Evolutionary conservation across 331 rosid species (phyloP).

Genomic region (Acacia concinna): DNA sequence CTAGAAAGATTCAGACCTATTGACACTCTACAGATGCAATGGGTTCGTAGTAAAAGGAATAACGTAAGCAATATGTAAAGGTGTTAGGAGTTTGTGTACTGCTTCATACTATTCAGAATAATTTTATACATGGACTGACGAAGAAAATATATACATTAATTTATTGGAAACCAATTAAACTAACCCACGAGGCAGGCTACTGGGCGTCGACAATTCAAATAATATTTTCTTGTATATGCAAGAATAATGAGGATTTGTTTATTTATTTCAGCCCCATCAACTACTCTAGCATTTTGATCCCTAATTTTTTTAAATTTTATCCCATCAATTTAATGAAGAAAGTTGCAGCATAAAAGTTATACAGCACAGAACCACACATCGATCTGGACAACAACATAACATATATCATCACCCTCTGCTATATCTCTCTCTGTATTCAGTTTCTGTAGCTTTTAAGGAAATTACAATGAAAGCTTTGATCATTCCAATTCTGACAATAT

Average conservation of each 20-base stretch:
- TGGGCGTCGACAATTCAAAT: constrained; percentile 17
- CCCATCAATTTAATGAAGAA: background rate
- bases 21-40: no score
- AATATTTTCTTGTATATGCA: background rate
- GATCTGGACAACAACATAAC: background rate
- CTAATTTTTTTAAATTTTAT: no score
- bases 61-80: no score
- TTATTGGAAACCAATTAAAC: no score
- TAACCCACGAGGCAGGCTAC: background rate
- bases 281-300: background rate
- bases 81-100: no score
- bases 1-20: no score
- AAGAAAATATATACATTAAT: no score
- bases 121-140: no score
- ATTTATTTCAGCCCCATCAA: background rate
- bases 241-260: background rate
- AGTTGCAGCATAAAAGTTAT: background rate
- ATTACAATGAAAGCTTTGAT: constrained; percentile 28
- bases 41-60: no score
- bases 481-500: constrained; percentile 36
- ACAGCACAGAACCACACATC: background rate
- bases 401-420: background rate
- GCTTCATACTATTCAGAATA: no score
- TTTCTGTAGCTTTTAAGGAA: background rate
- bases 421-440: background rate